Percentiles rank a stretch among this genome's conserved stretches.
Evolutionary conservation across 2,329 filamentous ascomycete genomes (phyloP).

Genomic region (Elsinoe necatrix): DNA sequence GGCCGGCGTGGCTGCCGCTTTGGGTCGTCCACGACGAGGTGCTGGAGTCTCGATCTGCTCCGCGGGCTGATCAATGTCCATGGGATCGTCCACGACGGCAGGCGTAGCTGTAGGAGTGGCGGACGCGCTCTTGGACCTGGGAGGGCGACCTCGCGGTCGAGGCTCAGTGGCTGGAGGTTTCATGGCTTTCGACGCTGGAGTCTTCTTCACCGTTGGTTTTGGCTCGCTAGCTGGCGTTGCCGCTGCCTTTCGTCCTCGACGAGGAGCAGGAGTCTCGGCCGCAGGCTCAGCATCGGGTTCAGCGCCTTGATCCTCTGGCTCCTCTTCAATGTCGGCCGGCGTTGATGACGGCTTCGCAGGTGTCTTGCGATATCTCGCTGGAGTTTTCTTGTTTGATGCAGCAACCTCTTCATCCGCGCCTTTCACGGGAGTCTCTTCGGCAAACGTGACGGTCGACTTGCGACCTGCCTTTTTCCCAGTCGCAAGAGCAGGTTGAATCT

Average conservation of each 20-base stretch:
- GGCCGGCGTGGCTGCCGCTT: not conserved
- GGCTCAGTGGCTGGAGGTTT: not conserved
- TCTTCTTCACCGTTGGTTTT: not conserved
- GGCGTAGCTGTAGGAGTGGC: not conserved
- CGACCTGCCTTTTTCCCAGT: conserved; percentile 3
- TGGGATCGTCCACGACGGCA: not conserved
- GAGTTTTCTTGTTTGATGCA: not conserved
- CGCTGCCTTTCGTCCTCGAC: not conserved
- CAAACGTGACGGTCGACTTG: conserved; percentile 6
- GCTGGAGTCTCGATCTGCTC: not conserved
- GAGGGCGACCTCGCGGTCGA: not conserved
- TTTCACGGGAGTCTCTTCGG: not conserved
- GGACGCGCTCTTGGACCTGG: not conserved
- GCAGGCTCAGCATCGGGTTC: not conserved
- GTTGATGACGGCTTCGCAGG: not conserved
- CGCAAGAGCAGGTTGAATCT: not conserved
- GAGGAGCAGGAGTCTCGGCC: not conserved
- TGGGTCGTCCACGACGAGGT: not conserved
- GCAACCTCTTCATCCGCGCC: not conserved
- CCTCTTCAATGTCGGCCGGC: not conserved
- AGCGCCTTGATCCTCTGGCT: not conserved
- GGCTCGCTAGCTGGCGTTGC: conserved; percentile 1
- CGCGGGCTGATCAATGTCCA: not conserved
- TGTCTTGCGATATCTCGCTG: not conserved
- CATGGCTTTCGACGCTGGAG: not conserved